Base-by-base conservation (phyloP, 2,329 filamentous ascomycete species). In the Aspergillus amoenus region DNA sequence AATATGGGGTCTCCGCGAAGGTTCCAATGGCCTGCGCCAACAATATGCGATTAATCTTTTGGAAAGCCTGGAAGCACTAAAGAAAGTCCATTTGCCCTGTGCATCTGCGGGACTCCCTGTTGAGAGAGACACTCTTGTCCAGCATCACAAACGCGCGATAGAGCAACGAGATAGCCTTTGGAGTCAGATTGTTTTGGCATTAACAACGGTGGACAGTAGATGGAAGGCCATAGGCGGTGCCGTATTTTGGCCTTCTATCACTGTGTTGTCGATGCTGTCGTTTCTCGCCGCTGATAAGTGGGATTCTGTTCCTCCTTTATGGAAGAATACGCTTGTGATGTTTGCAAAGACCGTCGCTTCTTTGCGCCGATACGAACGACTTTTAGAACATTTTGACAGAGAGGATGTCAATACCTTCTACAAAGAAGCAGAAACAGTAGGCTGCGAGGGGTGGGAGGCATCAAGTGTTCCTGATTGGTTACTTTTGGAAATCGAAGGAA, bases 401-500 rank as follows among this genome's bases (percentile, higher is more conserved):
- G 4, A 37, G 9, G 55, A 61, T 45, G 30, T 54, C 12, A 53
- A 57, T 32, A 37, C 53, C 15, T 58, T 61, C 46, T 57, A 39
- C 27, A 59, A 56, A 47, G 59, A 61, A 43, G 49, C 56, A 9
- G 52, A 58, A 34, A 32, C 39, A 13, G n/a, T 17, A 18, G 7
- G 27, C 11, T 5, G 56, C 34, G 24, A 56, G 11, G 41, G 45
- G 4, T 60, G 57, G 49, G 41, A 60, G 1, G 6, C 55, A 3
- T 13, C 12, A 12, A 18, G 32, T 4, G 12, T 32, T 6, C 55
- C 55, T 3, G 58, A 60, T 15, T 60, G 52, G 58, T 32, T 60
- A 13, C 55, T 60, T 6, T 24, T 60, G n/a, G 55, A 60, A 22
- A 49, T 60, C 30, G 47, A 60, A 9, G 45, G 42, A 12, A 41